These are phyloP conservation scores for Chaetomiaceae sp. DNA, from an alignment of 2,329 filamentous ascomycete species.

Conservation along the genomic window DNA sequence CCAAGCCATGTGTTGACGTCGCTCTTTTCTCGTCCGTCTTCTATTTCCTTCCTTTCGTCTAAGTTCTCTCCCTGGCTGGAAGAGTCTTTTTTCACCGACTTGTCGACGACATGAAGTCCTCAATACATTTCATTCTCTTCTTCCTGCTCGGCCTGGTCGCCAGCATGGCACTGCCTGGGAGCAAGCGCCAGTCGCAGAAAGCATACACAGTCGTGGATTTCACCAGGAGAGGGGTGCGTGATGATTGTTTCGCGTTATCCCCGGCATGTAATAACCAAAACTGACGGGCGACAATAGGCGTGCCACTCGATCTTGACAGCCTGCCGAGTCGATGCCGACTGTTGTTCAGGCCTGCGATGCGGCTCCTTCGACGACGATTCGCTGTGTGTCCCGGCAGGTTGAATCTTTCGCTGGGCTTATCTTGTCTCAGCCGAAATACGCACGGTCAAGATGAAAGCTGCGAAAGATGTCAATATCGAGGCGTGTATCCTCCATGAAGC, in stretches of 20 bases:
- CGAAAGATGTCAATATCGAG: too few relatives aligned
- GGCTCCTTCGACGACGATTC: conserved; percentile 17
- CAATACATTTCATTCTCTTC: conserved; percentile 8
- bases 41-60: background rate
- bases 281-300: conserved; percentile 4
- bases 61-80: conserved; percentile 5
- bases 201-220: conserved; percentile 2
- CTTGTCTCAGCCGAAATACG: too few relatives aligned
- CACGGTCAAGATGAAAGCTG: too few relatives aligned
- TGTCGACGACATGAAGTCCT: conserved; percentile 8
- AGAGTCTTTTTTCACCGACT: background rate
- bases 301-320: conserved; percentile 19
- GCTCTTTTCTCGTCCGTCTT: background rate
- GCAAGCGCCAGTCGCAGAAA: background rate
- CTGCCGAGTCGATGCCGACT: conserved; percentile 17
- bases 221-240: conserved; percentile 7
- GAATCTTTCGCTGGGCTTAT: too few relatives aligned
- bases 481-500: too few relatives aligned
- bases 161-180: conserved; percentile 12
- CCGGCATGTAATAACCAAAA: too few relatives aligned
- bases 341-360: conserved; percentile 17
- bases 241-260: too few relatives aligned
- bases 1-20: background rate
- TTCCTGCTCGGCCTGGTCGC: conserved; percentile 16
- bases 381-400: conserved; percentile 17